phyloP scores from a whole-genome alignment of 495 filamentous ascomycete species.

The Penicillium taxi region DNA sequence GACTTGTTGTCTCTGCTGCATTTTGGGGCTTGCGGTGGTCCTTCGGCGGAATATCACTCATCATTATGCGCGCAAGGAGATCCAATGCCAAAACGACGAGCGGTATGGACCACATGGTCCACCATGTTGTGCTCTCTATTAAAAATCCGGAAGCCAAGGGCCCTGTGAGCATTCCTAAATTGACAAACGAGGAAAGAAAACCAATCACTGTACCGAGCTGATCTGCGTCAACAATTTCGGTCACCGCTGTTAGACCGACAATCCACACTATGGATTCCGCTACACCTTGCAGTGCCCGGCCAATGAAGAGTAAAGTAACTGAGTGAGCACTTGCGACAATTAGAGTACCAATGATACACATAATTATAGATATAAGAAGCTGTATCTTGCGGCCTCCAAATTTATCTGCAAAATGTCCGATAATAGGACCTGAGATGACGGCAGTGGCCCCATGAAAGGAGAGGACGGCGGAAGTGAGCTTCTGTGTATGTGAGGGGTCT shows the following conservation, averaged over 20 bases:
- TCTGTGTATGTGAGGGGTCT: constrained; percentile 16
- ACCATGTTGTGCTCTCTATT: neutral
- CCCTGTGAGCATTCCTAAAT: neutral
- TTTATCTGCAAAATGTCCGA: constrained; percentile 25
- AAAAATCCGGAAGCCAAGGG: neutral
- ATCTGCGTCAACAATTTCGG: constrained; percentile 6
- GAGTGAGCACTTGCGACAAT: constrained; percentile 8
- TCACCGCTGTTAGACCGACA: constrained; percentile 11
- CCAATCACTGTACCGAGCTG: constrained; percentile 11
- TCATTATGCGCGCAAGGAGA: neutral
- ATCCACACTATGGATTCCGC: constrained; percentile 12
- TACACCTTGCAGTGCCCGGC: constrained; percentile 13
- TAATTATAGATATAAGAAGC: constrained; percentile 12
- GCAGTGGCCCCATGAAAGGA: constrained; percentile 14
- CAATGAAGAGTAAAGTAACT: constrained; percentile 10
- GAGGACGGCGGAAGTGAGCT: constrained; percentile 11
- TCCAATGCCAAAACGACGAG: neutral
- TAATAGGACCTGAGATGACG: constrained; percentile 12
- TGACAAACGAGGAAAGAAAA: constrained; percentile 8
- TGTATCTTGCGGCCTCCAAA: constrained; percentile 10
- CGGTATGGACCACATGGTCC: neutral
- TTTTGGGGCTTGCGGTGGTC: neutral
- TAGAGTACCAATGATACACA: constrained; percentile 14
- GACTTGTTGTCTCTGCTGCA: neutral
- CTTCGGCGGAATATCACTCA: neutral